Conservation (phyloP, 164 flowering plant genomes). For the Vitis rupestris region DNA sequence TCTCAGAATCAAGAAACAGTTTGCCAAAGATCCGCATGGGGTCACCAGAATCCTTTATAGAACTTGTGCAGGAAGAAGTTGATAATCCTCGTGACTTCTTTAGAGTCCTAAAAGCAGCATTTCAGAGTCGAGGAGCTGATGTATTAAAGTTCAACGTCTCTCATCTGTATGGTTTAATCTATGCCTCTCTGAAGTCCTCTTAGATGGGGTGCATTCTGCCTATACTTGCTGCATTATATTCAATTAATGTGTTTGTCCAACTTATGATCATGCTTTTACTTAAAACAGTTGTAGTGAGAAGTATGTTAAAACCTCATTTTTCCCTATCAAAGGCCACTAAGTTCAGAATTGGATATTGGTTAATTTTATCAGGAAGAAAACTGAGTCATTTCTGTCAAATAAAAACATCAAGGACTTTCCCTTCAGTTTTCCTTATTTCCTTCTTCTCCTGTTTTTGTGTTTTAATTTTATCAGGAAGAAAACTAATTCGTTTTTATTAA, state of each 20-base stretch:
- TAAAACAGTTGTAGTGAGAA: not conserved
- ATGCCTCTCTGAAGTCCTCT: conserved; percentile 4
- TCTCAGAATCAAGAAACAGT: conserved; percentile 45
- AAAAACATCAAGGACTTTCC: no score
- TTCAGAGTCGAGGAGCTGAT: conserved; percentile 66
- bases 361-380: no score
- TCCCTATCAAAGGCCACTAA: no score
- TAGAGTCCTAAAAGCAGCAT: conserved; percentile 61
- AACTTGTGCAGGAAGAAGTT: conserved; percentile 77
- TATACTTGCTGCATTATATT: conserved; percentile 1
- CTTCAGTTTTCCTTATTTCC: no score
- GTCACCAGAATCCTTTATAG: conserved; percentile 51
- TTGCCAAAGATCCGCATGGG: conserved; percentile 55
- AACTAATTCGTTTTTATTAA: no score
- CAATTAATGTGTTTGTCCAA: not conserved
- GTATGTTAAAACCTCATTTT: no score
- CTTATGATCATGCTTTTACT: not conserved
- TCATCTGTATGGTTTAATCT: conserved; percentile 68
- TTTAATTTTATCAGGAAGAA: no score
- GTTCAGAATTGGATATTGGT: no score
- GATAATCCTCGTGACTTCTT: conserved; percentile 85
- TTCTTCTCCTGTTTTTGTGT: no score
- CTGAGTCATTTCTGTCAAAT: no score
- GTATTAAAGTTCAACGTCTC: conserved; percentile 59
- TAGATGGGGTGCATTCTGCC: not conserved